Evolutionary conservation across 23 red algal genomes (phyloP).

Genomic region (Gracilaria vermiculophylla): DNA sequence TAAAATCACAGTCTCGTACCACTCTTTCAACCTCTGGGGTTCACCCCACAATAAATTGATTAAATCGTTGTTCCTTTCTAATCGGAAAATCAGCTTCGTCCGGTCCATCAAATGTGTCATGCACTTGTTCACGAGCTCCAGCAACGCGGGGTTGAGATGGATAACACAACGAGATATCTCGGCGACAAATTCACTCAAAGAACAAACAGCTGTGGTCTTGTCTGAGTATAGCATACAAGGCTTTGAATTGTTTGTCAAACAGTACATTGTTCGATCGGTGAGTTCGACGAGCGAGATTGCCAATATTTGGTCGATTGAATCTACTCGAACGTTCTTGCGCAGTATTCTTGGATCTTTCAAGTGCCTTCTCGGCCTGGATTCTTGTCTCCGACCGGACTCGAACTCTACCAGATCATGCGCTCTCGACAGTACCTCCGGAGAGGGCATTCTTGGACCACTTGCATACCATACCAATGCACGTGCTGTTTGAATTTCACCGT

Average conservation of each 20-base stretch:
- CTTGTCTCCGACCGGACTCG: neutral
- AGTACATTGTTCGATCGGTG: neutral
- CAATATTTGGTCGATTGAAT: neutral
- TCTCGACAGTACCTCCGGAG: neutral
- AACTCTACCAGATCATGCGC: neutral
- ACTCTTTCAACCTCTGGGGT: neutral
- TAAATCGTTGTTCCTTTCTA: neutral
- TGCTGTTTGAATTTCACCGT: neutral
- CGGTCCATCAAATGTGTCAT: neutral
- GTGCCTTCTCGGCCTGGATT: neutral
- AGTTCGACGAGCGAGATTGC: neutral
- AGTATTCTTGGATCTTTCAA: neutral
- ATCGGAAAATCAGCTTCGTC: neutral
- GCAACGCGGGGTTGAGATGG: neutral
- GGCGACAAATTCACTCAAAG: neutral
- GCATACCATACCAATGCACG: neutral
- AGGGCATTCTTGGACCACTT: neutral
- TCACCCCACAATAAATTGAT: constrained; percentile 6
- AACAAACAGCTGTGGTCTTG: neutral
- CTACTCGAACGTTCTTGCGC: neutral
- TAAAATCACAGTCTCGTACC: neutral
- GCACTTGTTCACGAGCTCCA: neutral
- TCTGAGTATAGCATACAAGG: constrained; percentile 1
- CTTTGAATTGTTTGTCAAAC: neutral
- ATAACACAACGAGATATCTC: neutral